Evolutionary conservation across 2,329 filamentous ascomycete species (phyloP).

Genomic region (Talaromyces sp.): DNA sequence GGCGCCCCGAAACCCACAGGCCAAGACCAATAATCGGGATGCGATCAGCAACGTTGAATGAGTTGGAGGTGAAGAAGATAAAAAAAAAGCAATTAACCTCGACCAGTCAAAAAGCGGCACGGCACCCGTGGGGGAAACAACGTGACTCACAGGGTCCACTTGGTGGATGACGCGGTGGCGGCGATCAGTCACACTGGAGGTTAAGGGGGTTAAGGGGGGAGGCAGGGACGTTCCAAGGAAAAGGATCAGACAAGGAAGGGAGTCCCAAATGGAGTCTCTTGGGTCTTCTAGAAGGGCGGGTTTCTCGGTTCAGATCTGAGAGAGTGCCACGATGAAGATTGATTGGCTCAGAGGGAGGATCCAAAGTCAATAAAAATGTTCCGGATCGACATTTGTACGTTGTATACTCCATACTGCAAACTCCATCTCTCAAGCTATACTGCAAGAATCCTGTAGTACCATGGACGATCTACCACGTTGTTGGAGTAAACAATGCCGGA

Average conservation of each 20-base stretch:
- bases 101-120: slow-evolving; percentile 23
- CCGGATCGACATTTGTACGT: neutral
- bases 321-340: neutral
- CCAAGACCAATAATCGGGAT: slow-evolving; percentile 22
- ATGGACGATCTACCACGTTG: no score
- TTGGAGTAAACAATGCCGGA: no score
- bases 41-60: slow-evolving; percentile 26
- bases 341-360: neutral
- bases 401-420: no score
- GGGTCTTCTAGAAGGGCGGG: neutral
- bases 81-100: slow-evolving; percentile 20
- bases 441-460: no score
- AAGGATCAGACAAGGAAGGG: no score
- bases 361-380: neutral
- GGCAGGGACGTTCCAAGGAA: neutral
- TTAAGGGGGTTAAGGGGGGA: neutral
- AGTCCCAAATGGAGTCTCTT: no score
- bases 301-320: neutral
- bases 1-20: slow-evolving; percentile 1
- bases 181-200: neutral
- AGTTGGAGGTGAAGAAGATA: slow-evolving; percentile 11
- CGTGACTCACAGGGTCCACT: slow-evolving; percentile 22
- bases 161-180: slow-evolving; percentile 1
- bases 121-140: slow-evolving; percentile 25
- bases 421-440: no score